Conservation (phyloP, 1,284 basidiomycete species). For the Ceratobasidium sp. region DNA sequence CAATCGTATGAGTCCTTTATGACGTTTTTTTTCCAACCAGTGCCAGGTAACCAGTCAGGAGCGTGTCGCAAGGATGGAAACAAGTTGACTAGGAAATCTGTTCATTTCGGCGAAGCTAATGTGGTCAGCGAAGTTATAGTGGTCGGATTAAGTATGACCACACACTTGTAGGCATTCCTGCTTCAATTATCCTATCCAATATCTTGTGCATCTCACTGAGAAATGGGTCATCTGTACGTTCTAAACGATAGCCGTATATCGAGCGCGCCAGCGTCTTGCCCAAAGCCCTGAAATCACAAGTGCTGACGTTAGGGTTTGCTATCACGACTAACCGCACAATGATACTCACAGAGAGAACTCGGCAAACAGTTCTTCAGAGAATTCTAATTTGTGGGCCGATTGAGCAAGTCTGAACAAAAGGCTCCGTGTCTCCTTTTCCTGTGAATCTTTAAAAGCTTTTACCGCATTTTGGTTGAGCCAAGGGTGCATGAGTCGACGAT, state of each 20-base stretch:
- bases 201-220: background rate
- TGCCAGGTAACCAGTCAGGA: constrained; percentile 8
- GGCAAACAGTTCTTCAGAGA: background rate
- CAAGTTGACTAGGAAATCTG: constrained; percentile 16
- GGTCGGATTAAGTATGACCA: background rate
- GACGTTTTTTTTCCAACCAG: constrained; percentile 2
- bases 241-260: constrained; percentile 5
- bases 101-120: background rate
- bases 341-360: background rate
- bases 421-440: constrained; percentile 15
- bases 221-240: background rate
- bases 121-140: background rate
- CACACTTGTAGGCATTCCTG: constrained; percentile 8
- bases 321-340: background rate
- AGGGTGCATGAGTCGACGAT: constrained; percentile 45
- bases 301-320: background rate
- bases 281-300: background rate
- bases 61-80: background rate
- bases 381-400: background rate
- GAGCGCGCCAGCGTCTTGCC: background rate
- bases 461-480: constrained; percentile 44
- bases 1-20: background rate
- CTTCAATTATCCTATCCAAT: background rate
- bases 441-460: constrained; percentile 41
- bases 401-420: background rate